A percentile compares a stretch with the other conserved stretches of the same genome.
phyloP scores from a whole-genome alignment of 1,284 basidiomycete species.

The Austroboletus novae-zelandiae region DNA sequence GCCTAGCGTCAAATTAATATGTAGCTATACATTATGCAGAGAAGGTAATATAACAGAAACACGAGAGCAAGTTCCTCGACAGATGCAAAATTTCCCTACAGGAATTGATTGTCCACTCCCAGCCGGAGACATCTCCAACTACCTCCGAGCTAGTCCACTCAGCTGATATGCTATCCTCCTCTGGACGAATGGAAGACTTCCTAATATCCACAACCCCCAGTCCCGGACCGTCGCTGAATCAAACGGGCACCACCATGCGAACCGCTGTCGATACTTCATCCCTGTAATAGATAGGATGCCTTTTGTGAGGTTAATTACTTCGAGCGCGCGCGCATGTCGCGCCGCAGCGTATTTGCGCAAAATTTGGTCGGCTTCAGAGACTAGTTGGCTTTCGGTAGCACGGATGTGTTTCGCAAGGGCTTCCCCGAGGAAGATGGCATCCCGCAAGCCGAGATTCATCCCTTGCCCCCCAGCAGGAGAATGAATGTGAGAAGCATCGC shows the following conservation, averaged over 20 bases:
- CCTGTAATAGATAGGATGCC: conserved; percentile 10
- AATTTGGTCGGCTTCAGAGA: conserved; percentile 19
- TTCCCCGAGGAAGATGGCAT: conserved; percentile 37
- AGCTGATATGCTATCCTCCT: conserved; percentile 18
- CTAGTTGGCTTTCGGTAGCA: conserved; percentile 3
- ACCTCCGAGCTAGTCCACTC: conserved; percentile 22
- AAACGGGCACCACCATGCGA: conserved; percentile 22
- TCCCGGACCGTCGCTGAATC: conserved; percentile 10
- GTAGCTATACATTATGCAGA: no score
- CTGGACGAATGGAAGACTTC: conserved; percentile 12
- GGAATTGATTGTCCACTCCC: no score
- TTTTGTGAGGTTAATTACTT: conserved; percentile 26
- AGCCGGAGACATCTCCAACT: neutral
- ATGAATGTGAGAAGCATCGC: conserved; percentile 47
- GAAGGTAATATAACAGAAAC: no score
- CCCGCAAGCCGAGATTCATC: conserved; percentile 48
- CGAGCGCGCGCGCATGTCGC: conserved; percentile 22
- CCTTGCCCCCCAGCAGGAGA: conserved; percentile 47
- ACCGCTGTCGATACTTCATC: conserved; percentile 9
- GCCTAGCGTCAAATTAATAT: no score
- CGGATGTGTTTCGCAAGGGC: conserved; percentile 21
- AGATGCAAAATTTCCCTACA: no score
- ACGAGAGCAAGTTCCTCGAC: no score
- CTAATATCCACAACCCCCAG: conserved; percentile 18
- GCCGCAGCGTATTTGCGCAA: conserved; percentile 14